phyloP scores from a whole-genome alignment of 768 basidiomycete genomes.

The Serpula lacrymans region DNA sequence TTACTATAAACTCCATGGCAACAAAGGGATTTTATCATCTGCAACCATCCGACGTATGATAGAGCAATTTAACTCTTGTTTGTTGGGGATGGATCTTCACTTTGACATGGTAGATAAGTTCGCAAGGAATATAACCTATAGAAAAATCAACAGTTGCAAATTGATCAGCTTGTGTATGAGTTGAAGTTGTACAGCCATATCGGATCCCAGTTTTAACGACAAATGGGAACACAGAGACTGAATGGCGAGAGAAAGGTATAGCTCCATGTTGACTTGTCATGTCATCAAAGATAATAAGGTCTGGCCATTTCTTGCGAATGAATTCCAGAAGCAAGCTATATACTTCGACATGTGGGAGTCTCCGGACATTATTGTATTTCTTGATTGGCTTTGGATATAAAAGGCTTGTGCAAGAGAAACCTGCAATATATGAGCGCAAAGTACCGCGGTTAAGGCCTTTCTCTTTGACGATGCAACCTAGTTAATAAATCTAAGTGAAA shows the following conservation, averaged over 20 bases:
- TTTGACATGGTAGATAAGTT: conserved; percentile 11
- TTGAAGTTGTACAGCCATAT: conserved; percentile 15
- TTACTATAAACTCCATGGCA: conserved; percentile 23
- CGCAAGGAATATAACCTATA: conserved; percentile 3
- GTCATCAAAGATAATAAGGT: conserved; percentile 4
- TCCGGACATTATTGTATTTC: neutral
- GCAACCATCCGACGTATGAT: conserved; percentile 9
- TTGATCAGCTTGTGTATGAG: conserved; percentile 12
- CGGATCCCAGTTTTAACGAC: conserved; percentile 20
- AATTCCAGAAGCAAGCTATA: conserved; percentile 9
- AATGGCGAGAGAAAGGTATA: neutral
- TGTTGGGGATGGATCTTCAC: conserved; percentile 9
- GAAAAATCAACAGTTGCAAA: conserved; percentile 10
- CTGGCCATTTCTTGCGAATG: conserved; percentile 9
- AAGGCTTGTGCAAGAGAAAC: too few relatives aligned
- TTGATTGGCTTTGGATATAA: neutral
- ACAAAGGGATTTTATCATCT: conserved; percentile 12
- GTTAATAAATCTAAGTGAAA: too few relatives aligned
- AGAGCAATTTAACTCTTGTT: conserved; percentile 15
- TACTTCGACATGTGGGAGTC: neutral
- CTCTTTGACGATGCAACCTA: neutral
- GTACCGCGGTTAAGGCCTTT: neutral
- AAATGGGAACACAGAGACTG: conserved; percentile 9
- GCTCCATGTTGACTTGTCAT: neutral
- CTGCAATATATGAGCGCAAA: neutral